Percentiles rank a stretch among this genome's conserved stretches.
These are phyloP conservation scores for Strigomonas galati DNA, from an alignment of 208 protist genomes.

Conservation along the genomic window DNA sequence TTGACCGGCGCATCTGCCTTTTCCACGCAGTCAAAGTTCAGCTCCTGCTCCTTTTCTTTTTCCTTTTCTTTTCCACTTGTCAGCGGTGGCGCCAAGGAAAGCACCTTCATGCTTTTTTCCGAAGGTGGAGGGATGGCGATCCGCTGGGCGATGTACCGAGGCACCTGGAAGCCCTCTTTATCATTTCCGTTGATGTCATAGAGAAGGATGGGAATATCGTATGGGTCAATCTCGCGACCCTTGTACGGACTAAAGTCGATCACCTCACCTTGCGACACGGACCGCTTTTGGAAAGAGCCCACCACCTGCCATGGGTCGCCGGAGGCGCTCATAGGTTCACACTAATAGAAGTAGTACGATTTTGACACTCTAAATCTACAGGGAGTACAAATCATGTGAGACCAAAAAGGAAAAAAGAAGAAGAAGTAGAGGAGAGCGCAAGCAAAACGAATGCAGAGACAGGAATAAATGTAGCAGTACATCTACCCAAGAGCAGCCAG, in stretches of 20 bases:
- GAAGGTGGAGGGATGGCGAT: constrained; percentile 42
- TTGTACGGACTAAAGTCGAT: constrained; percentile 26
- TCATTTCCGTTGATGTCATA: constrained; percentile 16
- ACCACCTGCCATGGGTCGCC: constrained; percentile 29
- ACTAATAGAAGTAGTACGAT: background rate
- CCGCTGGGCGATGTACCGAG: constrained; percentile 46
- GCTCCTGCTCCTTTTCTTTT: background rate
- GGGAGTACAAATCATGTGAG: too few species aligned
- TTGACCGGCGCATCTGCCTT: constrained; percentile 6
- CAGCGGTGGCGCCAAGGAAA: constrained; percentile 40
- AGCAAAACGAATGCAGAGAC: background rate
- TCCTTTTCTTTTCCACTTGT: constrained; percentile 1
- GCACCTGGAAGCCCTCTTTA: constrained; percentile 28
- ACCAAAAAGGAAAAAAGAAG: background rate
- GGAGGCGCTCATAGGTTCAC: background rate
- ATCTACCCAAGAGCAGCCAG: background rate
- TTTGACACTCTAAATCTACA: background rate
- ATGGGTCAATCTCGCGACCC: constrained; percentile 15
- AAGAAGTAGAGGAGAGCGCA: background rate
- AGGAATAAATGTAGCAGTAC: background rate
- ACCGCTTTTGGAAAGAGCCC: constrained; percentile 30
- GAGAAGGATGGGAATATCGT: constrained; percentile 35
- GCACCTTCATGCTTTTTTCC: constrained; percentile 38
- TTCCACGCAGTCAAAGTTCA: constrained; percentile 28
- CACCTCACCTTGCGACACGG: constrained; percentile 31